phyloP scores from a whole-genome alignment of 108 stramenopile genomes.

The Fragilariopsis cylindrus region DNA sequence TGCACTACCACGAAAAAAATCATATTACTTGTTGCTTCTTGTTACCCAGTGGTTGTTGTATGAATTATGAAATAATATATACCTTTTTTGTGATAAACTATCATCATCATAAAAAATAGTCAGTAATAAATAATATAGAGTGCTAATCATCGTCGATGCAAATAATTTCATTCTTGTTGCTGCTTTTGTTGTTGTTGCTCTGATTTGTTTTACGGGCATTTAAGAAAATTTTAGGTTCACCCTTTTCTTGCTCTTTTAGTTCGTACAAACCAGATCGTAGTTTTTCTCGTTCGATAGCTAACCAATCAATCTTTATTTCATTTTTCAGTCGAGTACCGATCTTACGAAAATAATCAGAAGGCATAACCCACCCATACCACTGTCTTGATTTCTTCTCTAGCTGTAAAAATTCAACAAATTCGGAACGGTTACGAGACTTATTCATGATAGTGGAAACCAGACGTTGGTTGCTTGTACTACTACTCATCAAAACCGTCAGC shows the following conservation, averaged over 20 bases:
- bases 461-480: not conserved
- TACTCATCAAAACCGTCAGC: not conserved
- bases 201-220: not conserved
- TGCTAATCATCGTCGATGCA: conserved; percentile 11
- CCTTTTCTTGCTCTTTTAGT: not conserved
- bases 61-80: too few species aligned
- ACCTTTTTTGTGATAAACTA: too few species aligned
- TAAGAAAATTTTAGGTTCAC: conserved; percentile 13
- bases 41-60: too few species aligned
- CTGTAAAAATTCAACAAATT: conserved; percentile 30
- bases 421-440: not conserved
- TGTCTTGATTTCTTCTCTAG: conserved; percentile 56
- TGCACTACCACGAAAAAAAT: too few species aligned
- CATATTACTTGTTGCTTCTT: too few species aligned
- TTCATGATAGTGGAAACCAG: not conserved
- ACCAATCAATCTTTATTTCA: not conserved
- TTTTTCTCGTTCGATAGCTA: not conserved
- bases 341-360: conserved; percentile 14
- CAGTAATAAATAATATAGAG: too few species aligned
- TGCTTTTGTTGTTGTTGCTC: not conserved
- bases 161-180: not conserved
- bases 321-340: not conserved
- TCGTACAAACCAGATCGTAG: conserved; percentile 9
- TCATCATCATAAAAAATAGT: too few species aligned
- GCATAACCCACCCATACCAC: conserved; percentile 49